These are phyloP conservation scores for Penicillium mononematosum DNA, from an alignment of 495 filamentous ascomycete genomes.

Conservation along the genomic window DNA sequence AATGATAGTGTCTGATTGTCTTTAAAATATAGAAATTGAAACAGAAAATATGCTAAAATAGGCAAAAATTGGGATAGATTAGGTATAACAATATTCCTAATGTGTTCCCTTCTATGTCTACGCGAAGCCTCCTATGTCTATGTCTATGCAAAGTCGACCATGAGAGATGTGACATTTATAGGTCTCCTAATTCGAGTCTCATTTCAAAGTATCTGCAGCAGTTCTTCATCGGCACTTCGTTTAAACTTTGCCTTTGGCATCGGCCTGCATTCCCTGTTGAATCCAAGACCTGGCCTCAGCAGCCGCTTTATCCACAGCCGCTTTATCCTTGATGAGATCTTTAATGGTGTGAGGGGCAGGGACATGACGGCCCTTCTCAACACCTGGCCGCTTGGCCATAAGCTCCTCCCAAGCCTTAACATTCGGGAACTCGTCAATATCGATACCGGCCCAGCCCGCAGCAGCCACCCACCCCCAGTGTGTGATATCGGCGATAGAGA, in stretches of 20 bases:
- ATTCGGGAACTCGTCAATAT: constrained; percentile 73
- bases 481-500: constrained; percentile 82
- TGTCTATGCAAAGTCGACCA: too few relatives aligned
- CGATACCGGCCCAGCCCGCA: constrained; percentile 68
- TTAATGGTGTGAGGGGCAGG: constrained; percentile 66
- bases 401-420: constrained; percentile 74
- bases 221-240: not conserved
- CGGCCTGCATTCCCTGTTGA: constrained; percentile 60
- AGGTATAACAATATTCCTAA: too few relatives aligned
- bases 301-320: constrained; percentile 53
- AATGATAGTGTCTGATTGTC: too few relatives aligned
- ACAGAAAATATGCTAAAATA: too few relatives aligned
- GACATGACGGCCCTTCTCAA: constrained; percentile 78
- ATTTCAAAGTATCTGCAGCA: not conserved
- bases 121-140: too few relatives aligned
- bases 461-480: constrained; percentile 72
- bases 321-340: constrained; percentile 55
- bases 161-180: too few relatives aligned
- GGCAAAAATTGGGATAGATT: too few relatives aligned
- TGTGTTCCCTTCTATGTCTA: too few relatives aligned
- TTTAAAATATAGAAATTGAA: too few relatives aligned
- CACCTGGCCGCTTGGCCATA: constrained; percentile 62
- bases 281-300: constrained; percentile 57
- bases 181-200: not conserved
- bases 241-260: constrained; percentile 45